A percentile compares a stretch with the other conserved stretches of the same genome.
These are phyloP conservation scores for Eucalyptus viminalis DNA, from an alignment of 345 rosid species.

Conservation along the genomic window DNA sequence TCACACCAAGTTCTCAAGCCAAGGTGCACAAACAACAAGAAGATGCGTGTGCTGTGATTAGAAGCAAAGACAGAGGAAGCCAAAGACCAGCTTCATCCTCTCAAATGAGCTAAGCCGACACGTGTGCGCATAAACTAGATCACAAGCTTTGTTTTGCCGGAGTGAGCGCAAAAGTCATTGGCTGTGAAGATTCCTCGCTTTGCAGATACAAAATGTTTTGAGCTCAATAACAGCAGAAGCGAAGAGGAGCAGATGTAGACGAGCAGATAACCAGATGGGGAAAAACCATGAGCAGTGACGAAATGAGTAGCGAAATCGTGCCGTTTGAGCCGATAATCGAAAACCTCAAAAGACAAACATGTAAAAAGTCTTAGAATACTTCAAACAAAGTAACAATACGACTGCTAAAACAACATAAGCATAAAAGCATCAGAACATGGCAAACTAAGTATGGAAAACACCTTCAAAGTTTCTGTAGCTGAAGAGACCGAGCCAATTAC, in stretches of 20 bases:
- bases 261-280: constrained; percentile 21
- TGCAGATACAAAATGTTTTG: not conserved
- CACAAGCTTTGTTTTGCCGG: not conserved
- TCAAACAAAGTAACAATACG: not conserved
- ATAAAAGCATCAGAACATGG: constrained; percentile 15
- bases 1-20: not conserved
- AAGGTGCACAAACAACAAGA: not conserved
- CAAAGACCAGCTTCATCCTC: not conserved
- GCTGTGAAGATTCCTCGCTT: not conserved
- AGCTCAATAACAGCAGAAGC: constrained; percentile 11
- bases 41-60: not conserved
- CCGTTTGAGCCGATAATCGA: constrained; percentile 30
- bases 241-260: constrained; percentile 8
- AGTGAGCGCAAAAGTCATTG: not conserved
- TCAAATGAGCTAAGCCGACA: not conserved
- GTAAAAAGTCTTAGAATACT: constrained; percentile 30
- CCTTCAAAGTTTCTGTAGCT: constrained; percentile 26
- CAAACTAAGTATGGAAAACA: constrained; percentile 27
- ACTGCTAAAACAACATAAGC: constrained; percentile 2
- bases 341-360: constrained; percentile 60
- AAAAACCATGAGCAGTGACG: constrained; percentile 38
- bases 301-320: constrained; percentile 44
- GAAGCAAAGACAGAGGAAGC: not conserved
- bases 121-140: not conserved
- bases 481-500: constrained; percentile 20